Percentiles rank a stretch among this genome's conserved stretches.
These are phyloP conservation scores for Adiantum capillusveneris DNA, from an alignment of 75 land plant species.

Conservation along the genomic window DNA sequence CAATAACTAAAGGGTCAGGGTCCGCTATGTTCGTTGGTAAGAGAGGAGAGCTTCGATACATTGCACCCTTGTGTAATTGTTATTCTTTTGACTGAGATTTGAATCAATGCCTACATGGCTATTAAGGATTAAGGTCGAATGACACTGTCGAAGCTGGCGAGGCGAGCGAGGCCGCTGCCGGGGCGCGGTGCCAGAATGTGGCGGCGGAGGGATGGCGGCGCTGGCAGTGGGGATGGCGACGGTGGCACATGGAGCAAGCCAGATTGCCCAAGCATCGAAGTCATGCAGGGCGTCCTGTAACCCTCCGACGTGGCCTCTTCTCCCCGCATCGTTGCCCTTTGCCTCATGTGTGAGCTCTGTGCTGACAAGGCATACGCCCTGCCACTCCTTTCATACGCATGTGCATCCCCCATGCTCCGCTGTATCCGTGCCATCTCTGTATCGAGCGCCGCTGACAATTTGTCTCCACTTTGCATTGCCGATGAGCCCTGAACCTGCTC, in stretches of 20 bases:
- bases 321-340: slow-evolving; percentile 17
- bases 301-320: slow-evolving; percentile 10
- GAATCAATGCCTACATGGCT: too few species aligned
- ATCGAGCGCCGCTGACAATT: slow-evolving; percentile 18
- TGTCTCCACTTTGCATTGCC: slow-evolving; percentile 11
- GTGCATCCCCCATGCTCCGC: slow-evolving; percentile 10
- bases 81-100: too few species aligned
- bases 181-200: slow-evolving; percentile 3
- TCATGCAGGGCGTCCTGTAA: slow-evolving; percentile 13
- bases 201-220: neutral
- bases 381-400: slow-evolving; percentile 9
- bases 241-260: neutral
- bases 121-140: too few species aligned
- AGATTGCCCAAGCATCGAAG: slow-evolving; percentile 14
- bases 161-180: slow-evolving; percentile 2
- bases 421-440: slow-evolving; percentile 27
- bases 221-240: slow-evolving; percentile 4
- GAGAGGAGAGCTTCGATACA: too few species aligned
- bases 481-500: slow-evolving; percentile 8
- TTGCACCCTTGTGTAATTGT: too few species aligned
- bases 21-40: too few species aligned
- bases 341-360: slow-evolving; percentile 24
- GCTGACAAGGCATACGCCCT: slow-evolving; percentile 17
- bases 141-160: slow-evolving; percentile 5
- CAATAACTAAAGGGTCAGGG: too few species aligned